These are phyloP conservation scores for Zalerion maritima DNA, from an alignment of 495 filamentous ascomycete species.

Conservation along the genomic window DNA sequence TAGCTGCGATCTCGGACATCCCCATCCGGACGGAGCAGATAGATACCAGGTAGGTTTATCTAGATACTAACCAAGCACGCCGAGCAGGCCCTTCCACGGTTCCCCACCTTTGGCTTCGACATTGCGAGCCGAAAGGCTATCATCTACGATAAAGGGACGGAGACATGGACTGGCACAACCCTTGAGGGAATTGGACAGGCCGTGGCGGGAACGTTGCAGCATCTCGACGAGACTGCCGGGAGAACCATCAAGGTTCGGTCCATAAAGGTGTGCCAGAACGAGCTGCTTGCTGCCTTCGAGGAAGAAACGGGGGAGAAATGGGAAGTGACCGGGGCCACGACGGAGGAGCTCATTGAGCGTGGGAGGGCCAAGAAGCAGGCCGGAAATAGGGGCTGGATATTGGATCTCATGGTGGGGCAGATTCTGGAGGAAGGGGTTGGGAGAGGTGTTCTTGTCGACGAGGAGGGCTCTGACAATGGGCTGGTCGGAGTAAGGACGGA, in stretches of 20 bases:
- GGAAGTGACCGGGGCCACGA: constrained; percentile 5
- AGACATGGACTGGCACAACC: constrained; percentile 26
- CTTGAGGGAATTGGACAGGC: constrained; percentile 27
- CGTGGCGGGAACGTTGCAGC: constrained; percentile 24
- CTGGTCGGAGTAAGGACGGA: constrained; percentile 13
- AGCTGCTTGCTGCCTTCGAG: constrained; percentile 26
- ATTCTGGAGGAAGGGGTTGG: constrained; percentile 12
- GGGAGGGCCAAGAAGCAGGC: constrained; percentile 9
- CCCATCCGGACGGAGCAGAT: too few species aligned
- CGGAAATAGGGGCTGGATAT: constrained; percentile 7
- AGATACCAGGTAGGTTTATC: too few species aligned
- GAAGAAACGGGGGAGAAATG: constrained; percentile 18
- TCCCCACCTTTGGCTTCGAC: constrained; percentile 23
- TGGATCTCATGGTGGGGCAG: constrained; percentile 14
- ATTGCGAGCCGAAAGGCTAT: constrained; percentile 17
- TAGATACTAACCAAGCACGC: constrained; percentile 1
- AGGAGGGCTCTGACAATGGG: constrained; percentile 8
- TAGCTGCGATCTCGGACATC: too few species aligned
- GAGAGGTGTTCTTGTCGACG: constrained; percentile 12
- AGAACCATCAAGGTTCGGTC: constrained; percentile 26
- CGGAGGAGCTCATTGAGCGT: constrained; percentile 3
- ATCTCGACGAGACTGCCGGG: constrained; percentile 32
- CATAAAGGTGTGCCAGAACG: constrained; percentile 21
- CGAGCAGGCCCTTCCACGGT: constrained; percentile 13
- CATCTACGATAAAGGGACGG: constrained; percentile 33